These are phyloP conservation scores for Ambrosiella xylebori DNA, from an alignment of 2,329 filamentous ascomycete species.

Conservation along the genomic window DNA sequence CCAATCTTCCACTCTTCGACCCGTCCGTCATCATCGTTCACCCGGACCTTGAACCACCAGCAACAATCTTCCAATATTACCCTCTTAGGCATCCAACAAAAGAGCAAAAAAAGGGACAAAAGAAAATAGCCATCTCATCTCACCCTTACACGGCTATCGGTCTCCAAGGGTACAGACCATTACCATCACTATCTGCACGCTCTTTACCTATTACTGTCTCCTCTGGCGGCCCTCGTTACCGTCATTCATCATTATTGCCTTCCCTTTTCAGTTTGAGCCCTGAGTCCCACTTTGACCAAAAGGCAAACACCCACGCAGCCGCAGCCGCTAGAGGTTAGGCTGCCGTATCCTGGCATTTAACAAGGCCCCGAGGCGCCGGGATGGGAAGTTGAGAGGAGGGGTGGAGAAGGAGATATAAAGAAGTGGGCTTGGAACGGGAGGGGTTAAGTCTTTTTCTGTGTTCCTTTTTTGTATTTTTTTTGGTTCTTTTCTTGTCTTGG, in stretches of 20 bases:
- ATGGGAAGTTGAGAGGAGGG: neutral
- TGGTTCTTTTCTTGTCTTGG: neutral
- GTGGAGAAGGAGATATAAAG: neutral
- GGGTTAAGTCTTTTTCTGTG: neutral
- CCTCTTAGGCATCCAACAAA: neutral
- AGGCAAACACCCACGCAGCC: neutral
- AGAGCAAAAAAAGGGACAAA: neutral
- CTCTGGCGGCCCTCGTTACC: neutral
- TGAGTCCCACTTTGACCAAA: neutral
- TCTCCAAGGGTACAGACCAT: neutral
- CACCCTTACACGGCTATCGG: neutral
- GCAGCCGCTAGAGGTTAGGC: too few relatives aligned
- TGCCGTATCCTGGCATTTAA: neutral
- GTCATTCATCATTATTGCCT: neutral
- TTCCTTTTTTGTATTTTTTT: neutral
- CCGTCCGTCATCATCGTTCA: too few relatives aligned
- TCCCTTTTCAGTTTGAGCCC: neutral
- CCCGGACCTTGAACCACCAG: too few relatives aligned
- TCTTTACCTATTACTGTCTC: neutral
- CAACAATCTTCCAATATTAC: too few relatives aligned
- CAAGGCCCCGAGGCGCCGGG: neutral
- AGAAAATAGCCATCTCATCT: neutral
- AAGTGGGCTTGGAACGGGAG: neutral
- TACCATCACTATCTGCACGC: neutral
- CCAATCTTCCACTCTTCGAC: too few relatives aligned